Conservation (phyloP, 306 rosid species). For the Trichosanthes cucumerina region DNA sequence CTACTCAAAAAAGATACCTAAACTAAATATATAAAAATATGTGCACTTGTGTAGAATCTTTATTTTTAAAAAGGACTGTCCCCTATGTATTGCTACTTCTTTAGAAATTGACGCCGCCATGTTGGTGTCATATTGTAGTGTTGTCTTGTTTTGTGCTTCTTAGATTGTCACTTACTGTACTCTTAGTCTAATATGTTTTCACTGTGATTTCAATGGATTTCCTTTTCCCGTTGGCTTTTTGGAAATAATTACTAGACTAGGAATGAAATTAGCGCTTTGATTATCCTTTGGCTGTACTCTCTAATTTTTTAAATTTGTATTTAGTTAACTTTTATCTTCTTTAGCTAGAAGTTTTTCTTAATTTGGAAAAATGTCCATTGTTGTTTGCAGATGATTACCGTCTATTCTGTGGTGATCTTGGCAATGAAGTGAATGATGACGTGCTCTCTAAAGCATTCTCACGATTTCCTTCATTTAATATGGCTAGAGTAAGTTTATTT, state of each 20-base stretch:
- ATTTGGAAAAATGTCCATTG: conserved; percentile 3
- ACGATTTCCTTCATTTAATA: conserved; percentile 81
- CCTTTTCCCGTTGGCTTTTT: background rate
- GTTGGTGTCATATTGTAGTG: too few relatives aligned
- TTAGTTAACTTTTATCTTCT: background rate
- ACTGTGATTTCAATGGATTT: background rate
- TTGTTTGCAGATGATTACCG: conserved; percentile 68
- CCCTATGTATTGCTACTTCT: too few relatives aligned
- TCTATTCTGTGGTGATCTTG: conserved; percentile 90
- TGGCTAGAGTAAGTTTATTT: conserved; percentile 66
- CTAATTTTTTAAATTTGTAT: background rate
- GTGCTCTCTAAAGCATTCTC: conserved; percentile 92
- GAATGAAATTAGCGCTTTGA: background rate
- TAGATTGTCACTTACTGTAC: too few relatives aligned
- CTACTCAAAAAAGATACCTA: too few relatives aligned
- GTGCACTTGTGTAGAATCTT: too few relatives aligned
- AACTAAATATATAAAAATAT: too few relatives aligned
- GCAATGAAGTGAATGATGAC: conserved; percentile 97
- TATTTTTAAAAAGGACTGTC: too few relatives aligned
- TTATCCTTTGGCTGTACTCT: background rate
- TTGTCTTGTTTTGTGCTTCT: too few relatives aligned
- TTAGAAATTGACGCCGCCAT: too few relatives aligned
- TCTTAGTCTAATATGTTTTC: background rate
- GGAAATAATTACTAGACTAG: background rate
- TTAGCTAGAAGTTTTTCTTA: background rate